Evolutionary conservation across 192 early-diverging fungal genomes (phyloP).

Genomic region (Bifiguratus adelaidae): DNA sequence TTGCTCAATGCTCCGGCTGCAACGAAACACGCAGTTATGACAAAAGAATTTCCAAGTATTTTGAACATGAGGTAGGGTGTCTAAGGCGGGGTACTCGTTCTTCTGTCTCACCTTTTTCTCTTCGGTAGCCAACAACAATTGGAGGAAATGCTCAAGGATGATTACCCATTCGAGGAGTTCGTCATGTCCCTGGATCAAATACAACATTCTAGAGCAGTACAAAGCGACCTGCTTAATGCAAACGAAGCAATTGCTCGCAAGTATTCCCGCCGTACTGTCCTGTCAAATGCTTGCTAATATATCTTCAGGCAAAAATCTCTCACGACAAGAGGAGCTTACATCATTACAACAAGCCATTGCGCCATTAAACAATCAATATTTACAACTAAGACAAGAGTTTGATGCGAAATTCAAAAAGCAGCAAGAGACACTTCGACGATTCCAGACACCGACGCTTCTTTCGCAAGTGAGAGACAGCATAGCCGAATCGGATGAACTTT

Average conservation of each 20-base stretch:
- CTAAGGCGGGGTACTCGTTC: background rate
- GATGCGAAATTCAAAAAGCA: conserved; percentile 29
- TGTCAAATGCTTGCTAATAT: background rate
- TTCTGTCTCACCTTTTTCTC: background rate
- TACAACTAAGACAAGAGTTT: conserved; percentile 13
- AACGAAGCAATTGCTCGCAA: conserved; percentile 39
- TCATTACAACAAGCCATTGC: conserved; percentile 23
- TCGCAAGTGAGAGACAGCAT: conserved; percentile 29
- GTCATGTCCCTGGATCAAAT: conserved; percentile 23
- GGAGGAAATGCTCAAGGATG: conserved; percentile 22
- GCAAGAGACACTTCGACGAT: conserved; percentile 34
- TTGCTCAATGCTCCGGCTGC: background rate
- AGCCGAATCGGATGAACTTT: conserved; percentile 38
- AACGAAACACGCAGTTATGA: conserved; percentile 1
- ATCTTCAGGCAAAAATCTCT: conserved; percentile 24
- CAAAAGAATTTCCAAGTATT: conserved; percentile 7
- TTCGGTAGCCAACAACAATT: conserved; percentile 18
- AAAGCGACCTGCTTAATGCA: conserved; percentile 31
- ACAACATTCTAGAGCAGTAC: conserved; percentile 25
- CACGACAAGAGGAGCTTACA: conserved; percentile 21
- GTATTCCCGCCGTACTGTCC: background rate
- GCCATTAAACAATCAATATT: conserved; percentile 19
- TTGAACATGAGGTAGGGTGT: conserved; percentile 10
- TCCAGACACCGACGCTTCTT: conserved; percentile 29
- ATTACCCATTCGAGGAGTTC: conserved; percentile 25